Evolutionary conservation across 1,284 basidiomycete species (phyloP), one percentile per base, ranked within the genome.

Genomic region (Cryptococcus jaspeensis): DNA sequence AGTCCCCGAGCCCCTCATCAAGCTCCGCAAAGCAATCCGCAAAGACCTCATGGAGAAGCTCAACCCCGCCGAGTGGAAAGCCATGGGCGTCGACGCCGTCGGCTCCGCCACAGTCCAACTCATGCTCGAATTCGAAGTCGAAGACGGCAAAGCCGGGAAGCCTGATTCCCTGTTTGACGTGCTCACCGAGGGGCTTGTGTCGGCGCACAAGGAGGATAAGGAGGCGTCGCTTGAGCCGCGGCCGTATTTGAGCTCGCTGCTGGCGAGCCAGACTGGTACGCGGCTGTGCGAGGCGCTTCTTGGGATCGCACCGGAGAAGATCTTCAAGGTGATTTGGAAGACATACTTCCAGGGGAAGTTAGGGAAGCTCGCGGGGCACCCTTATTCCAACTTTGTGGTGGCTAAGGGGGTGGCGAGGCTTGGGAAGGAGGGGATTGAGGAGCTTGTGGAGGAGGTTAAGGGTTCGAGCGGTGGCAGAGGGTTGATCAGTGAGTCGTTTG

Each of bases 301-400:
- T 25, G 75, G 77, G 3, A 80, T 84, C 45, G 82, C 85, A 6
- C 86, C 90, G 0, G 73, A 80, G 4, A 63, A 73, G n/a, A 81
- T 86, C 3, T 93, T 92, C 71, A 71, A 79, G 35, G 69, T 81
- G 0, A 69, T 96, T 5, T 96, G 92, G 92, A 69, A 76, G 5
- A 82, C 82, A 0, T 94, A 95, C 76, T 88, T 97, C 69, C 74
- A 78, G 22, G 76, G 84, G 22, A 89, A 87, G 63, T 78, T 94
- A 41, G 76, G 82, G 6, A 84, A 87, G 59, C 80, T 95, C 25
- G 85, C 88, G 5, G 78, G 82, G 12, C 93, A 97, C 75, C 91
- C 92, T 1, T 89, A 92, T 3, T 90, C 89, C 22, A 96, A 96
- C 72, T 97, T 92, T 67, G 91, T 95, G 16, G 81, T 92, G 6